Evolutionary conservation across 176 grass and related monocot genomes (phyloP).

Genomic region (Oryza coarctata): DNA sequence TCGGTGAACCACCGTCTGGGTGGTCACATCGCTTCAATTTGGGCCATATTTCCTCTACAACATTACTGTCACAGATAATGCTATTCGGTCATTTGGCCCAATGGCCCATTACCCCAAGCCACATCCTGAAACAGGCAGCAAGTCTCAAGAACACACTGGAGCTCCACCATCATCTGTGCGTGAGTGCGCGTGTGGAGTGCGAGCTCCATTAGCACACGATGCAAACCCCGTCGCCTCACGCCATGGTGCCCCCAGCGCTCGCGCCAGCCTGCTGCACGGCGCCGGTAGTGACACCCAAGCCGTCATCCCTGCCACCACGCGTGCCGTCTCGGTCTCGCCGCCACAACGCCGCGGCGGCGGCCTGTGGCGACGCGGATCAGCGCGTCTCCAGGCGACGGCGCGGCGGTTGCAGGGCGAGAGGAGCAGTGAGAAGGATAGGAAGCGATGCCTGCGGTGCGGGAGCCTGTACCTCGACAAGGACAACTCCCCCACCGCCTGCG

Average conservation of each 20-base stretch:
- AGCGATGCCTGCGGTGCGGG: conserved; percentile 68
- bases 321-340: not conserved
- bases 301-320: no score
- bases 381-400: not conserved
- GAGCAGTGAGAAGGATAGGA: not conserved
- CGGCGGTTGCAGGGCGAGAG: not conserved
- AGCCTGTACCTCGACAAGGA: conserved; percentile 52
- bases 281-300: not conserved
- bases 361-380: not conserved
- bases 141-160: no score
- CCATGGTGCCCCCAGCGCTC: not conserved
- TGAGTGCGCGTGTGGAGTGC: no score
- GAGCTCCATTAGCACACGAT: not conserved
- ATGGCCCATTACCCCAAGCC: no score
- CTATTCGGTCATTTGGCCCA: no score
- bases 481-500: conserved; percentile 58
- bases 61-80: no score
- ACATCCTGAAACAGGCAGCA: no score
- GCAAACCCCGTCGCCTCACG: not conserved
- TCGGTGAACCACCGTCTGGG: no score
- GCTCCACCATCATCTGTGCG: no score
- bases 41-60: no score
- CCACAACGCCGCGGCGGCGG: no score
- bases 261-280: not conserved
- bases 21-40: no score